Base-by-base conservation (phyloP, 805 yeast genomes). In the Candida manassasensis region DNA sequence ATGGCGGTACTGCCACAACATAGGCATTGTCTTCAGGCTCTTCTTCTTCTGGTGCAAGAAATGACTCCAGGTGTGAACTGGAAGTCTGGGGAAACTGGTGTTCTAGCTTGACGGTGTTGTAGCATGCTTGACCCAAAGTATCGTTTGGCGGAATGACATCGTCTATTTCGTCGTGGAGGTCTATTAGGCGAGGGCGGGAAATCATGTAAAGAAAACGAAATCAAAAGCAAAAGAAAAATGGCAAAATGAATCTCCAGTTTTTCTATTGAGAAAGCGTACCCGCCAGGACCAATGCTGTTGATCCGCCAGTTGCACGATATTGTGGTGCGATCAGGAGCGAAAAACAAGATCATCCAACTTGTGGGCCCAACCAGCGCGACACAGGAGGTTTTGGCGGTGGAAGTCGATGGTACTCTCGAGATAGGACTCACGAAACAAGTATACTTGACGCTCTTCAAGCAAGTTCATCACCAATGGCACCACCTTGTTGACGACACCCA, bases 381-480 rank as follows among this genome's bases (percentile, higher is more conserved):
- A 15, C 18, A 25, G 4, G 21, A 29, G 3, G 19, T 35, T 16
- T 10, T 34, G 3, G 13, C 16, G 16, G 26, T 35, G 19, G 40
- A 37, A 25, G 39, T 40, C 10, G 45, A 38, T 6, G 44, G 39
- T 5, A 36, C 39, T 3, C 36, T 56, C 8, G 63, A 61, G 16
- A 54, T 67, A 4, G 71, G 68, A 0, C 18, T 66, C 7, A 40
- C 56, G 18, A 65, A 63, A 39, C 33, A 29, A 11, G 41, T 48
- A 11, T 65, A 63, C 39, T 44, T 61, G 29, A 32, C 30, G 17
- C 22, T 63, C 4, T 67, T 67, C 41, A 54, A 49, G 27, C 57
- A 57, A 38, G 55, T 57, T 17, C 70, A 64, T 38, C 32, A 40
- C 1, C 46, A 37, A 26, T 62, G 63, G 61, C 57, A 56, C 27